Evolutionary conservation across 345 rosid genomes (phyloP).

Genomic region (Heritiera littoralis): DNA sequence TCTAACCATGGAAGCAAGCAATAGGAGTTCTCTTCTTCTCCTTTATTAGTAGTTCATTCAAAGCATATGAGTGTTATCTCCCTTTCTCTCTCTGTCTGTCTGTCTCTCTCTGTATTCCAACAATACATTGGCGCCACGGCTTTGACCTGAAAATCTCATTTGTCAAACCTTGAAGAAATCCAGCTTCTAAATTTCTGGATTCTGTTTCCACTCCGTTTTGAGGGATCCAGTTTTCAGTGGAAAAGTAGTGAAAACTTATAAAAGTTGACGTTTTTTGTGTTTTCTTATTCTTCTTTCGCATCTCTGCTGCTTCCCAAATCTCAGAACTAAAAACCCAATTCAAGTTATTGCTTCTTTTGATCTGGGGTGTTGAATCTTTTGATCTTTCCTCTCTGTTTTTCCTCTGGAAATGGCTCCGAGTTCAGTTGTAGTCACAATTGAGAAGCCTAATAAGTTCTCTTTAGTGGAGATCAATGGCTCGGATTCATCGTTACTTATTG

Average conservation of each 20-base stretch:
- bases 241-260: neutral
- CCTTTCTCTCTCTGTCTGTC: neutral
- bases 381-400: conserved; percentile 3
- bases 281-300: neutral
- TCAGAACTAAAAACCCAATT: conserved; percentile 19
- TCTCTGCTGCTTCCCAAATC: neutral
- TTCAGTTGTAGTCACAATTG: conserved; percentile 73
- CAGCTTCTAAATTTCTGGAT: conserved; percentile 24
- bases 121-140: neutral
- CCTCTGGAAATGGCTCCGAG: conserved; percentile 62
- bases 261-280: neutral
- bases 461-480: conserved; percentile 58
- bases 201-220: conserved; percentile 21
- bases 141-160: conserved; percentile 23
- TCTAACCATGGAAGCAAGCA: conserved; percentile 14
- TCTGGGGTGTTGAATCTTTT: conserved; percentile 30
- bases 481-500: conserved; percentile 58
- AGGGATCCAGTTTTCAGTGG: conserved; percentile 15
- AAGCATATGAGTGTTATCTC: conserved; percentile 17
- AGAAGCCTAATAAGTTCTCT: conserved; percentile 69
- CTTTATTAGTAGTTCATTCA: conserved; percentile 33
- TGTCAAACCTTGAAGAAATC: conserved; percentile 13
- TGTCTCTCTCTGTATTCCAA: neutral
- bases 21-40: conserved; percentile 9
- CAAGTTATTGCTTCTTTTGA: conserved; percentile 22